Conservation (phyloP, 306 rosid genomes). For the Lathyrus aphaca region DNA sequence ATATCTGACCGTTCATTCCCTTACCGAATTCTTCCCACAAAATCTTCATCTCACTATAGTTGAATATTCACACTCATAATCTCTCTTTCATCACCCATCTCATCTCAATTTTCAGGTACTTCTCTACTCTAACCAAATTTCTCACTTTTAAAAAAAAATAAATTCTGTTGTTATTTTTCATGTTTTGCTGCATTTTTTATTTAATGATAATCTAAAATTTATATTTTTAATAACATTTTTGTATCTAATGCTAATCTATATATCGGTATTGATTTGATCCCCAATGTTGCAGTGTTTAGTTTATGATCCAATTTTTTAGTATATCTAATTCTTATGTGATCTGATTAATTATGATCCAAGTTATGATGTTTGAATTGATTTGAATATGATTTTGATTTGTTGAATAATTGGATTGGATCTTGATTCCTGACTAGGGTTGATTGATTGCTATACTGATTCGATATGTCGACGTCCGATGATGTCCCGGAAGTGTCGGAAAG, state of each 20-base stretch:
- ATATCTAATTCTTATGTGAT: neutral
- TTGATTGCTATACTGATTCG: conserved; percentile 36
- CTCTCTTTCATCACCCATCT: conserved; percentile 25
- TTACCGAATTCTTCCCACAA: neutral
- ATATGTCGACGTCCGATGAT: conserved; percentile 72
- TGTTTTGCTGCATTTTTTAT: conserved; percentile 8
- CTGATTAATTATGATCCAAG: conserved; percentile 1
- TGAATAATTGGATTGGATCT: conserved; percentile 36
- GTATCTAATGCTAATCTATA: conserved; percentile 1
- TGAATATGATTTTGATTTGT: conserved; percentile 38
- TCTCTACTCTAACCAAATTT: neutral
- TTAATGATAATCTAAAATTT: conserved; percentile 39
- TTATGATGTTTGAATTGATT: conserved; percentile 12
- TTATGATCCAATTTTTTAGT: neutral
- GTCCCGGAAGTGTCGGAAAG: conserved; percentile 64
- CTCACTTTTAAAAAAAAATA: too few relatives aligned
- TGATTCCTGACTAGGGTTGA: conserved; percentile 33
- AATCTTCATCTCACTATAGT: neutral
- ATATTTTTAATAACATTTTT: conserved; percentile 8
- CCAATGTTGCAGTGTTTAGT: conserved; percentile 4
- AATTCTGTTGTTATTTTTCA: too few relatives aligned
- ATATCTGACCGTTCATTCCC: conserved; percentile 29
- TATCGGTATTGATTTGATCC: conserved; percentile 27
- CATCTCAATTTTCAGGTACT: conserved; percentile 40
- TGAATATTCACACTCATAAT: conserved; percentile 2